These are phyloP conservation scores for Saccharomycopsis sp. DNA, from an alignment of 805 yeast species.

Conservation along the genomic window DNA sequence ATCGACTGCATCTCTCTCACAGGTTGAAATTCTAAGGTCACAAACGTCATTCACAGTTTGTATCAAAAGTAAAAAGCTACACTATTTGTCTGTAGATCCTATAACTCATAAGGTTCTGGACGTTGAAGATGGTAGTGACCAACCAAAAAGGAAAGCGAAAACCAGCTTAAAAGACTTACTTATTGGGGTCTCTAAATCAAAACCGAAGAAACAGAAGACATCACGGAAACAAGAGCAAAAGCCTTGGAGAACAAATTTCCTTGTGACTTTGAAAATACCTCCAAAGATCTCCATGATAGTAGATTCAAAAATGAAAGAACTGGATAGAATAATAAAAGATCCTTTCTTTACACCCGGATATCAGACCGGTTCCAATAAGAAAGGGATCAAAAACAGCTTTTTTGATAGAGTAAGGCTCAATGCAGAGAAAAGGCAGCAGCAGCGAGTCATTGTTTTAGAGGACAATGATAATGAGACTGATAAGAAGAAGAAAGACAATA, in stretches of 20 bases:
- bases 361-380: slow-evolving; percentile 1
- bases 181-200: neutral
- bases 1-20: neutral
- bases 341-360: slow-evolving; percentile 8
- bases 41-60: neutral
- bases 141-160: neutral
- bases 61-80: neutral
- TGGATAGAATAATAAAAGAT: slow-evolving; percentile 7
- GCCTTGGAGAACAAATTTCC: neutral
- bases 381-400: neutral
- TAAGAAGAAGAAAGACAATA: neutral
- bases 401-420: neutral
- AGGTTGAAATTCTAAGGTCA: neutral
- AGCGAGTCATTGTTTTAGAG: neutral
- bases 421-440: neutral
- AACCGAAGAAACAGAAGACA: neutral
- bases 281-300: neutral
- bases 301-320: slow-evolving; percentile 6
- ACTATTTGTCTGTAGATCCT: neutral
- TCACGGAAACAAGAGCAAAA: neutral
- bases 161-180: neutral
- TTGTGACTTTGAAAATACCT: neutral
- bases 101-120: neutral
- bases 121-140: neutral
- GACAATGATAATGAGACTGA: neutral